Evolutionary conservation across 2,329 filamentous ascomycete genomes (phyloP), one percentile per base, ranked within the genome.

Genomic region (Hypoxylon sp.): DNA sequence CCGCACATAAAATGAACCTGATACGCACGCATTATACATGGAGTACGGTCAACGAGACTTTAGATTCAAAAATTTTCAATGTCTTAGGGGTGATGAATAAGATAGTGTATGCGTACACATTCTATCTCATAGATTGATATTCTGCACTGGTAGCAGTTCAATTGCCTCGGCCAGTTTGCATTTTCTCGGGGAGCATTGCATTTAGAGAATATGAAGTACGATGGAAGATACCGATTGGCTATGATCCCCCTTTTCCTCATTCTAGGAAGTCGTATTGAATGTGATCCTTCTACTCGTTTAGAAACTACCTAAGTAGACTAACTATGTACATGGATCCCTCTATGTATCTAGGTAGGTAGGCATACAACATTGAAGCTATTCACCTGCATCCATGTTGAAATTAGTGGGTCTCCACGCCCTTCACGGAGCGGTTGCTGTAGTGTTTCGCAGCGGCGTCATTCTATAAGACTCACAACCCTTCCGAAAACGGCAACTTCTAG

Each of bases 1-100:
- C 23, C 69, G 71, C 10, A 72, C 69, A 19, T 76, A 67, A 71
- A 21, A 59, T 17, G 7, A 46, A 11, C 14, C 9, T 14, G 17
- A 14, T 9, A 14, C 25, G 21, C 28, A 38, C 10, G 6, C 19
- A 21, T 36, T 30, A 52, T 36, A 36, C 17, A 43, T 2, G 17
- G 38, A 43, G 38, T 43, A 43, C 7, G 17, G 38, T 10, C 17
- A 43, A 43, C 9, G 7, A 43, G 17, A 11, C 17, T 4, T 32
- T 53, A 10, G 32, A 5, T 11, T 21, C 17, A 32, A 19, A 25
- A 11, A n/a, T 21, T 19, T 30, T 4, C 23, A 36, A 19, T 17
- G 3, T 25, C 7, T n/a, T n/a, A 28, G 21, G 21, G n/a, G 5
- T 5, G 11, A 61, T 21, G 28, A 28, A 23, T 30, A 48, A 14